These are phyloP conservation scores for Euphorbia tirucalli DNA, from an alignment of 345 rosid genomes.

Conservation along the genomic window DNA sequence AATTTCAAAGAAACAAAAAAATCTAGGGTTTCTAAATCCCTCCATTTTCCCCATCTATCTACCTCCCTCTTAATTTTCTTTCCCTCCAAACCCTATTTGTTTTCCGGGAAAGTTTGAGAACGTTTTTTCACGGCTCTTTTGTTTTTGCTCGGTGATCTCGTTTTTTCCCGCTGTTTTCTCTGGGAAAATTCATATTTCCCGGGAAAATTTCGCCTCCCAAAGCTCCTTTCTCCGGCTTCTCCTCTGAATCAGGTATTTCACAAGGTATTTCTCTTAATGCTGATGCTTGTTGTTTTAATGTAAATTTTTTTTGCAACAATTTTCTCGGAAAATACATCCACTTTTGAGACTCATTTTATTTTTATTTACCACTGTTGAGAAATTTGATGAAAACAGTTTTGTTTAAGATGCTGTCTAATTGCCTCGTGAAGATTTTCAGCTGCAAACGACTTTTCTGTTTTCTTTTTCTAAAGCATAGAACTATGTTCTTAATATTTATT, in stretches of 20 bases:
- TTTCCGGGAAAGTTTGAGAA: background rate
- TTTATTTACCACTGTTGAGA: background rate
- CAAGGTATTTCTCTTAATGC: conserved; percentile 18
- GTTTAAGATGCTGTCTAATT: background rate
- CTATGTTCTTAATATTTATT: background rate
- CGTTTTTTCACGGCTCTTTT: background rate
- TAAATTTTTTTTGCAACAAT: background rate
- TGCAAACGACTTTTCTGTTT: background rate
- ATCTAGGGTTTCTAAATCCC: conserved; percentile 29
- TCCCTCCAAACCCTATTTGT: conserved; percentile 30
- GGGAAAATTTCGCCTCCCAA: conserved; percentile 20
- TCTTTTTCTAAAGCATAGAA: background rate
- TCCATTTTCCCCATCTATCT: too few species aligned
- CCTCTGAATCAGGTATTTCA: conserved; percentile 1
- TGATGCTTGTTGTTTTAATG: conserved; percentile 9
- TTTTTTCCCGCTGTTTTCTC: conserved; percentile 8
- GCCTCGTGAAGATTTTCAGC: background rate
- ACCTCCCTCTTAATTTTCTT: conserved; percentile 22
- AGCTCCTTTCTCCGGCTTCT: conserved; percentile 10
- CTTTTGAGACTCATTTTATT: too few species aligned
- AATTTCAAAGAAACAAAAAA: background rate
- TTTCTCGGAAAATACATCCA: background rate
- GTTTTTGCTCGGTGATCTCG: background rate
- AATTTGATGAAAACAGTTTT: background rate
- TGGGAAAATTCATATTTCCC: conserved; percentile 18